Percentiles rank a stretch among this genome's conserved stretches.
These are phyloP conservation scores for Spathaspora girioi DNA, from an alignment of 805 yeast species.

Conservation along the genomic window DNA sequence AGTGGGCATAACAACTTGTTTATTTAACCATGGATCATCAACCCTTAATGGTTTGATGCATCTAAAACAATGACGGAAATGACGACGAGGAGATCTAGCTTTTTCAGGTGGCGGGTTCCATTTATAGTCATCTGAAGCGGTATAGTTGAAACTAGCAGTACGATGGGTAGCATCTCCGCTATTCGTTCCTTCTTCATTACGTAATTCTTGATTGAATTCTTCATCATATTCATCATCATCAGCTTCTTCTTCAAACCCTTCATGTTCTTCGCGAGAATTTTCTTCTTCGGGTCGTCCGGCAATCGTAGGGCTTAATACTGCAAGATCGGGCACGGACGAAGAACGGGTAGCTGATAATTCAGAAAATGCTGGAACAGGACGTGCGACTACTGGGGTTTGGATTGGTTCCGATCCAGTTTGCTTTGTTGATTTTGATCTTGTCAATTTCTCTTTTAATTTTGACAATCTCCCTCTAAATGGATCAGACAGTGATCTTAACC, in stretches of 20 bases:
- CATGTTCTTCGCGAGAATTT: neutral
- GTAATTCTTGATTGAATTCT: conserved; percentile 13
- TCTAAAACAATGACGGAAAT: conserved; percentile 49
- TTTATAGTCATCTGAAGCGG: conserved; percentile 22
- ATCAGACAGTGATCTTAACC: conserved; percentile 18
- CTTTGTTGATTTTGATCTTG: conserved; percentile 1
- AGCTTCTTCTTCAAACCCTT: conserved; percentile 14
- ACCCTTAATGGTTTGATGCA: conserved; percentile 53
- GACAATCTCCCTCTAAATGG: conserved; percentile 20
- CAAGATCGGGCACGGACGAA: neutral
- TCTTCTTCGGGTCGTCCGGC: neutral
- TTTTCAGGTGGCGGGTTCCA: conserved; percentile 47
- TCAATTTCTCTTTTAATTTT: conserved; percentile 19
- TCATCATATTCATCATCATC: conserved; percentile 16
- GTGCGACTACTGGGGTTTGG: neutral
- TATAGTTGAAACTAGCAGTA: neutral
- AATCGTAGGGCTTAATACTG: neutral
- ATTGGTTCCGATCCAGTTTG: neutral
- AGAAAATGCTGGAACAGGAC: neutral
- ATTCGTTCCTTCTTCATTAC: conserved; percentile 2
- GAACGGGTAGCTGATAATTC: neutral
- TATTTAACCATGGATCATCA: conserved; percentile 54
- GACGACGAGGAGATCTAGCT: conserved; percentile 27
- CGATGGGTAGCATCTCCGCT: neutral
- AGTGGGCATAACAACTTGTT: conserved; percentile 38